Percentiles rank a stretch among this genome's conserved stretches.
phyloP scores from a whole-genome alignment of 352 stramenopile species.

The Globisporangium polare region DNA sequence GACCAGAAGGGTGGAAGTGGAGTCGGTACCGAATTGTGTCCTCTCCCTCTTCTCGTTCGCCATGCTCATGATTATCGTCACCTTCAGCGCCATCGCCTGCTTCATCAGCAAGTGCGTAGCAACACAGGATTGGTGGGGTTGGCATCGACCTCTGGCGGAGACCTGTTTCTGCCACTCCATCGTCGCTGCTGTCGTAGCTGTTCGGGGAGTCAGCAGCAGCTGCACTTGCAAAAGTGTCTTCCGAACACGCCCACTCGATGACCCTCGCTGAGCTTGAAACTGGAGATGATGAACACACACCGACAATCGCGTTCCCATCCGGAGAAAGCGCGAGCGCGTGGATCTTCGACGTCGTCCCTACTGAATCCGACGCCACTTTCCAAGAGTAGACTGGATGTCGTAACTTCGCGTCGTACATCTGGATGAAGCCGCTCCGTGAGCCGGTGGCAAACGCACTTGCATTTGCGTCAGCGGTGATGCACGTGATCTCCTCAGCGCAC shows the following conservation, averaged over 20 bases:
- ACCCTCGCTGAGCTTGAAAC: background rate
- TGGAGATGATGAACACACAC: background rate
- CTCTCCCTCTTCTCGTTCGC: background rate
- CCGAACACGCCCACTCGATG: conserved; percentile 11
- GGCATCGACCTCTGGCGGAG: background rate
- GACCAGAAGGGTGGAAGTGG: conserved; percentile 6
- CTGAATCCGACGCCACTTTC: background rate
- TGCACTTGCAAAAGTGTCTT: conserved; percentile 2
- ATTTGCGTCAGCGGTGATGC: conserved; percentile 2
- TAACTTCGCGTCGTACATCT: conserved; percentile 12
- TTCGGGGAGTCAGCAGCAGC: background rate
- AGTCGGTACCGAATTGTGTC: background rate
- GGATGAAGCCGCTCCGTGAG: background rate
- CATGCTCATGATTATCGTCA: background rate
- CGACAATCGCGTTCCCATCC: conserved; percentile 8
- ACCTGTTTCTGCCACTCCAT: background rate
- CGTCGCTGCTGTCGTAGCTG: conserved; percentile 13
- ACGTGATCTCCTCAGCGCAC: background rate
- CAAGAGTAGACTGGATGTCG: conserved; percentile 12
- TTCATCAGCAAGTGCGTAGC: background rate
- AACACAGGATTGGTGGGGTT: conserved; percentile 1
- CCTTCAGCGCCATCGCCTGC: background rate
- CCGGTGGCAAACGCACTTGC: conserved; percentile 9
- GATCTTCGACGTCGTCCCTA: background rate
- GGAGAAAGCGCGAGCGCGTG: conserved; percentile 11